Evolutionary conservation across 176 grass and related monocot genomes (phyloP), one percentile per base, ranked within the genome.

Genomic region (Thalia dealbata): DNA sequence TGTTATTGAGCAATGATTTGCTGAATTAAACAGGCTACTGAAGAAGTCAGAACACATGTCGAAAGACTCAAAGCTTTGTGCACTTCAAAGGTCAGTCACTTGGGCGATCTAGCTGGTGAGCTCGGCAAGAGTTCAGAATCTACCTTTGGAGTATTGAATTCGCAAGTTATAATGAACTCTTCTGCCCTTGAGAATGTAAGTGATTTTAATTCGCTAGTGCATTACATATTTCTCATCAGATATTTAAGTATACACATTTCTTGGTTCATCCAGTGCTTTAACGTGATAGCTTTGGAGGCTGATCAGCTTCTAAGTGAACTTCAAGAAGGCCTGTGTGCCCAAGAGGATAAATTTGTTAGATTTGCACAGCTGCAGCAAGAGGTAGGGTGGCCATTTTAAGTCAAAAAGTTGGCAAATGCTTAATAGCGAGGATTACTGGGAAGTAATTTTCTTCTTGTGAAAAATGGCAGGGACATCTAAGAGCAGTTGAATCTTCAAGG

Each of bases 361-460:
- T 99, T 93, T 80, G 95, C 87, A 78, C 55, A 79, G 74, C 87
- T 93, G 77, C 95, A 99, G 75, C 84, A 85, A 63, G 87, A 99
- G 87, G 95, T 97, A 22, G 61, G 75, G 65, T 55, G 65, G 65
- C 67, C 72, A 83, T 45, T 24, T 21, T 81, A 21, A 66, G 64
- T 75, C 21, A 30, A 52, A 18, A 66, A 77, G n/a, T 82, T 82
- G 76, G 2, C 54, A 58, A 58, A 27, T 14, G 15, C 21, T 16
- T 16, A 66, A 26, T 26, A 64, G 45, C 69, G 56, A 27, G 30
- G 78, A 66, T 19, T 72, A 50, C 75, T 52, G 22, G 61, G 30
- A n/a, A 16, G 69, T 19, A 71, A 70, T 75, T 50, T 24, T 12
- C 79, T 82, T 7, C 75, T 4, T 38, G 22, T 79, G 73, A 14